Base-by-base conservation (phyloP, 1,284 basidiomycete genomes). In the Microbotryum saponariae region DNA sequence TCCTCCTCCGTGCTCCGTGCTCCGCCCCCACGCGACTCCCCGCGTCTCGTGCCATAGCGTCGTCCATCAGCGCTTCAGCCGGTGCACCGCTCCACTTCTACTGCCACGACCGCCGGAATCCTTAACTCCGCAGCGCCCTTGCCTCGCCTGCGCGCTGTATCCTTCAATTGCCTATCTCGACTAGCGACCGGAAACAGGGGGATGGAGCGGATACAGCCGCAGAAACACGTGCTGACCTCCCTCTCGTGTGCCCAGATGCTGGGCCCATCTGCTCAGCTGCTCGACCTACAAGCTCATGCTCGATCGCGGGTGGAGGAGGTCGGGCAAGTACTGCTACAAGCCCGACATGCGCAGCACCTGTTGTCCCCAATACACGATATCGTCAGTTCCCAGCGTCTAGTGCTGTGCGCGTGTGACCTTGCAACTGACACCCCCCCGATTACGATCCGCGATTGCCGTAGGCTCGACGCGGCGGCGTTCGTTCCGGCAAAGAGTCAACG, bases 331-430 rank as follows among this genome's bases (percentile, higher is more conserved):
- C 61, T 27, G 64, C 72, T 89, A 88, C 75, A 90, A 89, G 69
- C 91, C 91, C 3, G 84, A 93, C 74, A 80, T 92, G 76, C 81
- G 78, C 65, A 76, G 78, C 9, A 88, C 90, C 5, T 97, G 93
- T 74, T 97, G 93, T 74, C 89, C 91, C 1, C 89, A 91, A 67
- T 94, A 93, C 73, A 90, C 91, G 0, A 96, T 96, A 74, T 87
- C 83, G 83, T 88, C 68, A 56, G 77, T 73, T 27, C 12, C 12
- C n/a, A 7, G 31, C 55, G 55, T 60, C 20, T 46, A 37, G 18
- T 7, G 2, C 8, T 21, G 42, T 4, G 1, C 25, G 7, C 20
- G 6, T 49, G 18, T 46, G 12, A 23, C 21, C 31, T 27, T 37
- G 42, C 3, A 21, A 44, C 23, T 51, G 14, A 37, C 49, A 16